Base-by-base conservation (phyloP, 805 yeast species). In the Metschnikowia cerradonensis region DNA sequence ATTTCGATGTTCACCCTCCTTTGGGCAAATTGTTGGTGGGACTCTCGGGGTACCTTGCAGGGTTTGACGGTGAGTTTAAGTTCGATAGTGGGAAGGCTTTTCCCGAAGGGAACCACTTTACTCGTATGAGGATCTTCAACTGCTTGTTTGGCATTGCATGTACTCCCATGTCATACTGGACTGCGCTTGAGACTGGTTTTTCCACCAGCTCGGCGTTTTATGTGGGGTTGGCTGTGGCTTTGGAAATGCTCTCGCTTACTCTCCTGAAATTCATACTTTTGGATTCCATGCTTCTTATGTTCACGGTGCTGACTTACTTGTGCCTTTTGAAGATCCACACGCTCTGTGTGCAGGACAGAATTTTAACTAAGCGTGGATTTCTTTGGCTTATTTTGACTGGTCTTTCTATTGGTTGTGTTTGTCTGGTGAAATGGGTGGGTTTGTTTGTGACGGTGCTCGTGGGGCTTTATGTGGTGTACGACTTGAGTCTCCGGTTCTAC, bases 1-100 rank as follows among this genome's bases (percentile, higher is more conserved):
- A 88, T 61, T 89, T 83, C 60, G 96, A 88, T 70, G 95, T 88
- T 31, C 96, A 88, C 63, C 96, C 96, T 19, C 95, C 95, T 1
- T 74, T 88, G 59, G 96, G 94, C 8, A 88, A 88, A 62, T 81
- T 88, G 84, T 71, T 88, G 45, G 83, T 86, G 53, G 95, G 90
- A 2, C 71, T 88, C 4, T 83, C 90, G 15, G 96, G 90, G 26
- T 86, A 80, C 63, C 63, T 88, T 53, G 91, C 94, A 37, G 91
- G 90, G 14, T 90, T 84, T 70, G 83, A 90, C 64, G 97, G 98
- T 17, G 76, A 85, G 23, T 94, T 91, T 81, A 88, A 81, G 56
- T 94, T 94, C 73, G 92, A 88, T 30, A 86, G 95, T 44, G 96
- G 96, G 47, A 77, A 76, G 43, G 70, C 66, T 26, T 94, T 86